phyloP scores from a whole-genome alignment of 768 basidiomycete genomes.

The Boletus insuetus region DNA sequence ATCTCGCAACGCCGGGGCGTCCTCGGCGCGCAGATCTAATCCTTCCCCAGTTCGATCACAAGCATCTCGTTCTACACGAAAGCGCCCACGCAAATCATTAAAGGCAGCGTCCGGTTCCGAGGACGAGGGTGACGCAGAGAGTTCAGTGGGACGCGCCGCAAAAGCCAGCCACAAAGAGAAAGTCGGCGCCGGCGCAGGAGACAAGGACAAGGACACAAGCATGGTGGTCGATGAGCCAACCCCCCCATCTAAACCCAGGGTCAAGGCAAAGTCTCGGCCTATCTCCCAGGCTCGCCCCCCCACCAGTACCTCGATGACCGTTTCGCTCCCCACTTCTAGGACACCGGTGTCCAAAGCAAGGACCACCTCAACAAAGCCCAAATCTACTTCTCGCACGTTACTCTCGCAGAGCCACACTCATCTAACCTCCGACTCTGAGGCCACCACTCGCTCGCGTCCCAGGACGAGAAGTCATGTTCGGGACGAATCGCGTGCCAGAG shows the following conservation, averaged over 20 bases:
- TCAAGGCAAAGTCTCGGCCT: conserved; percentile 15
- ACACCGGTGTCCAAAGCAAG: conserved; percentile 1
- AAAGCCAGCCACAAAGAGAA: conserved; percentile 13
- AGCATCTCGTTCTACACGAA: conserved; percentile 16
- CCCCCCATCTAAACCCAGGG: conserved; percentile 9
- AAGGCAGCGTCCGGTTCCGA: conserved; percentile 20
- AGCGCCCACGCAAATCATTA: conserved; percentile 24
- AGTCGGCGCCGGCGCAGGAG: neutral
- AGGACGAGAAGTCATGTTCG: conserved; percentile 24
- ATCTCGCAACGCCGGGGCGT: neutral
- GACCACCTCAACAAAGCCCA: conserved; percentile 6
- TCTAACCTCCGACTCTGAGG: conserved; percentile 23
- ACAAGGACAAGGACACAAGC: neutral
- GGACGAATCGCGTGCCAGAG: conserved; percentile 21
- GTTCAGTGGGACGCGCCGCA: neutral
- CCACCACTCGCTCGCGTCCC: conserved; percentile 15
- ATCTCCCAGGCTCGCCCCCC: conserved; percentile 4
- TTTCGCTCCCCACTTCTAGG: neutral
- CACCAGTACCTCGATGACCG: conserved; percentile 3
- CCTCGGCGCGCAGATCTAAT: conserved; percentile 23
- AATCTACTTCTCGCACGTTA: conserved; percentile 15
- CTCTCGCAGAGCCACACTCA: conserved; percentile 21
- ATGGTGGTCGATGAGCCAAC: conserved; percentile 12
- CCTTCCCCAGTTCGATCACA: conserved; percentile 25
- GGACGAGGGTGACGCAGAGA: conserved; percentile 14